Evolutionary conservation across 495 filamentous ascomycete genomes (phyloP).

Genomic region (Penicillium cosmopolitanum): DNA sequence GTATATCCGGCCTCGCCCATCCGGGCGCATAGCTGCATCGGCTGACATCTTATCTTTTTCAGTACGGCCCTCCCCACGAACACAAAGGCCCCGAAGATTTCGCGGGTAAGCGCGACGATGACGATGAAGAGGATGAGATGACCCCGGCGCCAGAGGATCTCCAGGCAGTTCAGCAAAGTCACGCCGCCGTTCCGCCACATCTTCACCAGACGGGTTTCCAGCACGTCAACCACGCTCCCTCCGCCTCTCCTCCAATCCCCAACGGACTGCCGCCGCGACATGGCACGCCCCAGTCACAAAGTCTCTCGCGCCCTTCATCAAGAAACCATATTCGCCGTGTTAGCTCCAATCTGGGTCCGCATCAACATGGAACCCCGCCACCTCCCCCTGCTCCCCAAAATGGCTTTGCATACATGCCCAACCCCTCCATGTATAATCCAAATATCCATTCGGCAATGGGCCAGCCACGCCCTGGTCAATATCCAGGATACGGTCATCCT

Average conservation of each 20-base stretch:
- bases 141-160: slow-evolving; percentile 66
- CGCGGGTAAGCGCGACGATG: slow-evolving; percentile 77
- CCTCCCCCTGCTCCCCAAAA: slow-evolving; percentile 68
- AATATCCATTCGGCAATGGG: slow-evolving; percentile 56
- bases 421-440: slow-evolving; percentile 82
- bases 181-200: slow-evolving; percentile 67
- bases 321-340: slow-evolving; percentile 75
- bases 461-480: slow-evolving; percentile 50
- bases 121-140: slow-evolving; percentile 84
- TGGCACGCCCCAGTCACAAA: slow-evolving; percentile 79
- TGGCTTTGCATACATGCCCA: slow-evolving; percentile 82
- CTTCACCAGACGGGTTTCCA: slow-evolving; percentile 76
- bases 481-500: slow-evolving; percentile 51
- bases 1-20: slow-evolving; percentile 33
- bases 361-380: slow-evolving; percentile 59
- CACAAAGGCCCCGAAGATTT: slow-evolving; percentile 97
- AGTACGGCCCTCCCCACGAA: slow-evolving; percentile 93
- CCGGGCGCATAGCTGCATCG: slow-evolving; percentile 3
- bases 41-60: slow-evolving; percentile 14
- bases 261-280: slow-evolving; percentile 76
- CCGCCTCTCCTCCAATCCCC: slow-evolving; percentile 84
- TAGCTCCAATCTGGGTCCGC: slow-evolving; percentile 74
- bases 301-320: slow-evolving; percentile 77
- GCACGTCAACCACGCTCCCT: slow-evolving; percentile 84
- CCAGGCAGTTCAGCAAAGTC: slow-evolving; percentile 46